Percentiles rank a stretch among this genome's conserved stretches.
phyloP scores from a whole-genome alignment of 345 rosid species.

The Lumnitzera littorea region DNA sequence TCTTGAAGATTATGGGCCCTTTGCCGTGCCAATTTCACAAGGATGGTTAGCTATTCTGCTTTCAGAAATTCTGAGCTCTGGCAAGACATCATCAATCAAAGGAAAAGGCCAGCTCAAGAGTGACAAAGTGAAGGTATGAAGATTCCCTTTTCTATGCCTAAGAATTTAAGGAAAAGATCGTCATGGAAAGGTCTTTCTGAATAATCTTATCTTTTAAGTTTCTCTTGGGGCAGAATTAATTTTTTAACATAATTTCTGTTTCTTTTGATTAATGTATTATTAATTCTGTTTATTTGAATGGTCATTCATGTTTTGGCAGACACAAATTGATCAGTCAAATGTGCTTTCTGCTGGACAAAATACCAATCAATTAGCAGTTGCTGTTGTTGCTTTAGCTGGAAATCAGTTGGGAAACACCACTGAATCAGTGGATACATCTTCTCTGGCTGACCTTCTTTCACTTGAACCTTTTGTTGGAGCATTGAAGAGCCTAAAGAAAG shows the following conservation, averaged over 20 bases:
- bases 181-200: not conserved
- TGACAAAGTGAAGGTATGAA: slow-evolving; percentile 59
- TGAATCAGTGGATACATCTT: slow-evolving; percentile 46
- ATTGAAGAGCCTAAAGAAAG: slow-evolving; percentile 63
- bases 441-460: slow-evolving; percentile 78
- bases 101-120: slow-evolving; percentile 48
- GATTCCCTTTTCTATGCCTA: slow-evolving; percentile 9
- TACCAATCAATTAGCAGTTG: slow-evolving; percentile 60
- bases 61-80: slow-evolving; percentile 48
- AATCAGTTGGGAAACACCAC: slow-evolving; percentile 41
- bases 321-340: slow-evolving; percentile 75
- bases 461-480: slow-evolving; percentile 76
- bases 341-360: slow-evolving; percentile 55
- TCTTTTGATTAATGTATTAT: not conserved
- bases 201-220: not conserved
- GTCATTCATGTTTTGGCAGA: slow-evolving; percentile 31
- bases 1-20: slow-evolving; percentile 75
- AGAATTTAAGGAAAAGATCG: not conserved
- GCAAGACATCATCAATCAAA: slow-evolving; percentile 47
- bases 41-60: slow-evolving; percentile 86
- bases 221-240: not conserved
- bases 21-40: slow-evolving; percentile 75
- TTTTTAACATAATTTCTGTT: not conserved
- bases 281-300: slow-evolving; percentile 3
- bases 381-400: slow-evolving; percentile 75